Percentiles rank a stretch among this genome's conserved stretches.
These are phyloP conservation scores for Ulvella scutata DNA, from an alignment of 139 green algal genomes.

Conservation along the genomic window DNA sequence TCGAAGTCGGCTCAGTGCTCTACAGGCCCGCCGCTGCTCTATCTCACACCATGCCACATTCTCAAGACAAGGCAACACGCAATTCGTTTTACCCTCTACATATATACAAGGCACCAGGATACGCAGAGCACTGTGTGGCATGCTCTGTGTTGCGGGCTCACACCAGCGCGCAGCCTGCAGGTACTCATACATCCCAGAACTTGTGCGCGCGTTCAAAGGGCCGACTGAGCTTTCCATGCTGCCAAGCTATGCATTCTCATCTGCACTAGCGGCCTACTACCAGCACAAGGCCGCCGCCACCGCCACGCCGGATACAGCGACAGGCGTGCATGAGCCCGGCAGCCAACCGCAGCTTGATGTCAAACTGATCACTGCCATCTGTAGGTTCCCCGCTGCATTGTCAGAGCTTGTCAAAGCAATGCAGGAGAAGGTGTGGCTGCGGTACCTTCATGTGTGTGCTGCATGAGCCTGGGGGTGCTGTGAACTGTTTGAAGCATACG, in stretches of 20 bases:
- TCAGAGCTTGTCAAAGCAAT: slow-evolving; percentile 41
- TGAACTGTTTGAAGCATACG: background rate
- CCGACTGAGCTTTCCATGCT: slow-evolving; percentile 39
- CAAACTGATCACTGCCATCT: background rate
- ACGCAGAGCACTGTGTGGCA: no score
- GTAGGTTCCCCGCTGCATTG: background rate
- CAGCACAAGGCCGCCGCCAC: background rate
- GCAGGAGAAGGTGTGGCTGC: slow-evolving; percentile 56
- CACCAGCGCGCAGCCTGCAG: background rate
- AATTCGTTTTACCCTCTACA: no score
- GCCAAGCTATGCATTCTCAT: slow-evolving; percentile 65
- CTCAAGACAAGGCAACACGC: no score
- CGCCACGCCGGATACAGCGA: background rate
- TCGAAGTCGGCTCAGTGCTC: no score
- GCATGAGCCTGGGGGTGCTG: background rate
- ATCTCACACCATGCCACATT: no score
- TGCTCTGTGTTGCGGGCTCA: background rate
- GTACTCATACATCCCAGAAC: slow-evolving; percentile 35
- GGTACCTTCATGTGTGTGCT: slow-evolving; percentile 20
- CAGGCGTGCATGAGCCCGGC: background rate
- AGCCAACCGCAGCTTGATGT: background rate
- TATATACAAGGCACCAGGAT: no score
- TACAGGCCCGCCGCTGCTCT: no score
- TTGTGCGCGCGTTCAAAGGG: slow-evolving; percentile 32
- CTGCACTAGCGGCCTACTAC: slow-evolving; percentile 40